Evolutionary conservation across 208 protist genomes (phyloP).

Genomic region (Crithidia brevicula): DNA sequence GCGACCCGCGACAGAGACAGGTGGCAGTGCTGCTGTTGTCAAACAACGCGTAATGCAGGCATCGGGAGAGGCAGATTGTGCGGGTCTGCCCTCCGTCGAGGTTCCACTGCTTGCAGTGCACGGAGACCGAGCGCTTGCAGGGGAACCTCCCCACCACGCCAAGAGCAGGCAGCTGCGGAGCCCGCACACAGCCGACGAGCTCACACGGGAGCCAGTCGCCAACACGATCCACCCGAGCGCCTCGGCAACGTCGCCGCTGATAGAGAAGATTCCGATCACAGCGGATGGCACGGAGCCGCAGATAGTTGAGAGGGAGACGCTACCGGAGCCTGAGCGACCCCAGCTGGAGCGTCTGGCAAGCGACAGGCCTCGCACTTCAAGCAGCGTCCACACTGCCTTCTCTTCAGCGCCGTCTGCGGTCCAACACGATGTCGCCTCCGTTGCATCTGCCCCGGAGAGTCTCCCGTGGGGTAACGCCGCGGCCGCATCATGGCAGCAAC

Average conservation of each 20-base stretch:
- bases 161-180: background rate
- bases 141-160: background rate
- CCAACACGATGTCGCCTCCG: background rate
- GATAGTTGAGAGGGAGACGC: too few relatives aligned
- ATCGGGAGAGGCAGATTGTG: background rate
- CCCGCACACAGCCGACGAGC: background rate
- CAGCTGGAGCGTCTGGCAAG: too few relatives aligned
- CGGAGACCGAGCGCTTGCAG: background rate
- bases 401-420: slow-evolving; percentile 9
- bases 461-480: slow-evolving; percentile 1
- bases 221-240: too few relatives aligned
- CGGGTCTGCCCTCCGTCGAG: slow-evolving; percentile 1
- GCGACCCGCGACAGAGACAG: too few relatives aligned
- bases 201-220: too few relatives aligned
- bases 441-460: slow-evolving; percentile 5
- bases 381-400: too few relatives aligned
- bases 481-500: slow-evolving; percentile 11
- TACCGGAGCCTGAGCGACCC: too few relatives aligned
- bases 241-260: too few relatives aligned
- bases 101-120: slow-evolving; percentile 5
- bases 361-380: too few relatives aligned
- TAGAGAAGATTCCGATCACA: too few relatives aligned
- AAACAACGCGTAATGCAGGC: background rate
- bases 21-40: too few relatives aligned
- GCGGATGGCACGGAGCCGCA: too few relatives aligned